Base-by-base conservation (phyloP, 352 stramenopile genomes). In the Pythium rhizo-oryzae region DNA sequence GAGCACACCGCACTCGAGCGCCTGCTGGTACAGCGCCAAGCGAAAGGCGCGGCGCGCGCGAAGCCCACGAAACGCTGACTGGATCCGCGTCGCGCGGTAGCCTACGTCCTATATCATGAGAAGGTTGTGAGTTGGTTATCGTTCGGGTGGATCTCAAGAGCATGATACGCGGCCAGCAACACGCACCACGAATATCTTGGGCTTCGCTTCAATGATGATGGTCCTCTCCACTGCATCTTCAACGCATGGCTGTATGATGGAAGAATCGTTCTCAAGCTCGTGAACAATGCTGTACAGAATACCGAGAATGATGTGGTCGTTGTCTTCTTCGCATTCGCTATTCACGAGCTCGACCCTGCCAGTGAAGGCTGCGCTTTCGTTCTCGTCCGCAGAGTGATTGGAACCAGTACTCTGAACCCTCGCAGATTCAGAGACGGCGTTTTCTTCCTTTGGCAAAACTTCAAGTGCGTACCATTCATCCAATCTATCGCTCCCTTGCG, bases 1-100 rank as follows among this genome's bases (percentile, higher is more conserved):
- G 0, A 93, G 75, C 41, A 93, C 81, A 16, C 82, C 83, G 33
- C 81, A 87, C 30, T 70, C 72, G 33, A 90, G 64, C 2, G 85
- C 81, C 58, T 93, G 80, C 49, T 89, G 69, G 62, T 93, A 92
- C 25, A 93, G 62, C 21, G 83, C 73, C 44, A 85, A 50, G 24
- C 80, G 83, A 64, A 92, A 91, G 16, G 74, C 71, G 7, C 80
- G 76, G 23, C 85, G 77, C 7, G 75, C 70, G 12, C 70, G 71
- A 52, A 92, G 77, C 3, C 83, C 82, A 5, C 85, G 83, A 54
- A 84, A 90, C 0, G 77, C 23, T 1, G 82, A 79, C 69, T 93
- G 85, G 59, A 92, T 85, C 8, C 67, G 77, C 4, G 77, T 71
- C 21, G 72, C 77, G 24, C 64, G 65, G 11, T 24, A n/a, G 23